A percentile compares a stretch with the other conserved stretches of the same genome.
phyloP scores from a whole-genome alignment of 345 rosid genomes.

The Ceriops zippeliana region DNA sequence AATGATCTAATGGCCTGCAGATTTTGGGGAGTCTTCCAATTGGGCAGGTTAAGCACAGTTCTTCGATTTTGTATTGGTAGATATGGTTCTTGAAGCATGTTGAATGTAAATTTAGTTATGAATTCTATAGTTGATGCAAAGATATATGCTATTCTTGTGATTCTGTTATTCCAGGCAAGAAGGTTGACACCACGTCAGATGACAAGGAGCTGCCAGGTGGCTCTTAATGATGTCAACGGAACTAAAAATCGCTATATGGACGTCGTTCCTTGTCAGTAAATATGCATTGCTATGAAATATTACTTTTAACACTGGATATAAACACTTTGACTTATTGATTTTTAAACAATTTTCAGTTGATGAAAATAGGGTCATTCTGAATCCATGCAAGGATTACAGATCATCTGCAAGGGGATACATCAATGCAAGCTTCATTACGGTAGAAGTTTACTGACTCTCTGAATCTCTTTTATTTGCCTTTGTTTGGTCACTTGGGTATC shows the following conservation, averaged over 20 bases:
- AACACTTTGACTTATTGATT: neutral
- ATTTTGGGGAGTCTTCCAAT: too few relatives aligned
- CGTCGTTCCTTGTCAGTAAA: slow-evolving; percentile 68
- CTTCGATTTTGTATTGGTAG: too few relatives aligned
- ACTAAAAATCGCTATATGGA: slow-evolving; percentile 73
- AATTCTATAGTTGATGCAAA: neutral
- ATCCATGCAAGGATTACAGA: slow-evolving; percentile 61
- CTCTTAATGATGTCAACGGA: slow-evolving; percentile 44
- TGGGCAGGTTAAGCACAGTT: too few relatives aligned
- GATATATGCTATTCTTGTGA: neutral
- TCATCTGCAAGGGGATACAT: slow-evolving; percentile 67
- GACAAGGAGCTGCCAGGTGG: slow-evolving; percentile 49
- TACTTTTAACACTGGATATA: too few relatives aligned
- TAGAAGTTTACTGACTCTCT: slow-evolving; percentile 16
- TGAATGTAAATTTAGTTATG: neutral
- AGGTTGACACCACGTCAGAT: slow-evolving; percentile 50
- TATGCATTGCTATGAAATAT: neutral
- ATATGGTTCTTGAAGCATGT: too few relatives aligned
- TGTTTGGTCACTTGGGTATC: neutral
- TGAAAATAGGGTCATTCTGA: slow-evolving; percentile 61
- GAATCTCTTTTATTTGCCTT: neutral
- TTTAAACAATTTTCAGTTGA: slow-evolving; percentile 48
- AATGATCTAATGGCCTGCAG: too few relatives aligned
- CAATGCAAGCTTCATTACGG: slow-evolving; percentile 80
- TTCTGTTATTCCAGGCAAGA: slow-evolving; percentile 36